phyloP scores from a whole-genome alignment of 495 filamentous ascomycete genomes.

The Daldinia concentrica region DNA sequence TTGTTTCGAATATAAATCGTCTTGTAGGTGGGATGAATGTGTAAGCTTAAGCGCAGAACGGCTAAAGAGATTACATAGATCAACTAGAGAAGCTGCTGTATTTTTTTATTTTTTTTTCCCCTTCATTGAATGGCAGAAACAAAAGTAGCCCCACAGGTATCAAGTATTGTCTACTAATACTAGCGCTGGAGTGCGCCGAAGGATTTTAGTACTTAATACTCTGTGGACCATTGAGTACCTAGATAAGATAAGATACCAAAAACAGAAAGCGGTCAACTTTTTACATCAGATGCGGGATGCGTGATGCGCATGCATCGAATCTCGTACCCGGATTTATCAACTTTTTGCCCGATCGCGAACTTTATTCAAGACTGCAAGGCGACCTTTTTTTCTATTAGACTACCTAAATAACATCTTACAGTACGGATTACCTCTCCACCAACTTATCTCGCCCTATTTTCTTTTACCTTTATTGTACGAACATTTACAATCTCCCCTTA shows the following conservation, averaged over 20 bases:
- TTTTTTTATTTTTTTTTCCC: too few species aligned
- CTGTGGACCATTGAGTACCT: background rate
- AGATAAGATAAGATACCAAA: constrained; percentile 32
- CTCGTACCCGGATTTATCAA: constrained; percentile 3
- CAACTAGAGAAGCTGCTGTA: background rate
- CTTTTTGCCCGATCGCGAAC: constrained; percentile 6
- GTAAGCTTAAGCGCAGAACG: background rate
- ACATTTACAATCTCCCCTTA: background rate
- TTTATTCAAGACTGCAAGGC: background rate
- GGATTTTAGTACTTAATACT: constrained; percentile 19
- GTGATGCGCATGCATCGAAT: constrained; percentile 16
- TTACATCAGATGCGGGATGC: constrained; percentile 35
- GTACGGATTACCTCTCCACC: background rate
- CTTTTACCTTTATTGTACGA: background rate
- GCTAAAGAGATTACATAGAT: background rate
- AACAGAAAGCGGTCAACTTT: constrained; percentile 35
- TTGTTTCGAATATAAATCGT: background rate
- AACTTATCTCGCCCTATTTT: background rate
- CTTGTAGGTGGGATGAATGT: background rate
- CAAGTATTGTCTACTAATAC: constrained; percentile 12
- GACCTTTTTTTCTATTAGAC: background rate
- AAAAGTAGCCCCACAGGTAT: background rate
- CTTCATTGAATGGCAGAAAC: constrained; percentile 30
- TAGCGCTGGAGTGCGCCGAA: background rate
- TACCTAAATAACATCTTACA: background rate